Evolutionary conservation across 2,329 filamentous ascomycete species (phyloP).

Genomic region (Trichocomaceae sp.): DNA sequence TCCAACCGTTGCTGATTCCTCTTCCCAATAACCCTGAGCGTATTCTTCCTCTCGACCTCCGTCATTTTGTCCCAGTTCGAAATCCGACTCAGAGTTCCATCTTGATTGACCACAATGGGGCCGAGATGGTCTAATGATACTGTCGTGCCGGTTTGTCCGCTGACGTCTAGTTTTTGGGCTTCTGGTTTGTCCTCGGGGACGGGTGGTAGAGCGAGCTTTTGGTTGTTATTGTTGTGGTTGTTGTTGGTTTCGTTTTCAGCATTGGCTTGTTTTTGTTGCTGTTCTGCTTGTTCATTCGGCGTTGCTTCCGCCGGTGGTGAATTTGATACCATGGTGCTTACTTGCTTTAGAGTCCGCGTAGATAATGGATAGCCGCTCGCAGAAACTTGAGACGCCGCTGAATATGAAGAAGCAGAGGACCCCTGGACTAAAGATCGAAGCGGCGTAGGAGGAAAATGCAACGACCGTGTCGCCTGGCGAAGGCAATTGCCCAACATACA

Average conservation of each 20-base stretch:
- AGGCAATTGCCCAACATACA: slow-evolving; percentile 10
- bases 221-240: neutral
- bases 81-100: slow-evolving; percentile 65
- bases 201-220: slow-evolving; percentile 10
- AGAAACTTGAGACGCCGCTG: neutral
- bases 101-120: slow-evolving; percentile 65
- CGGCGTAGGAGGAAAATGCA: neutral
- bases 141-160: slow-evolving; percentile 22
- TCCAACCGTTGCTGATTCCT: slow-evolving; percentile 60
- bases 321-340: slow-evolving; percentile 2
- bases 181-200: neutral
- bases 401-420: neutral
- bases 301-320: neutral
- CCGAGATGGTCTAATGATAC: slow-evolving; percentile 63
- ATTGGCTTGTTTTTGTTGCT: neutral
- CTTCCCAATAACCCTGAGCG: slow-evolving; percentile 59
- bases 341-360: neutral
- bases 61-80: slow-evolving; percentile 68
- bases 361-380: neutral
- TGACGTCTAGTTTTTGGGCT: slow-evolving; percentile 58
- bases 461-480: slow-evolving; percentile 6
- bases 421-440: neutral
- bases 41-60: slow-evolving; percentile 60
- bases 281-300: neutral
- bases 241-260: neutral